A percentile compares a stretch with the other conserved stretches of the same genome.
Evolutionary conservation across 441 rosid genomes (phyloP).

Genomic region (Gossypium aridum): DNA sequence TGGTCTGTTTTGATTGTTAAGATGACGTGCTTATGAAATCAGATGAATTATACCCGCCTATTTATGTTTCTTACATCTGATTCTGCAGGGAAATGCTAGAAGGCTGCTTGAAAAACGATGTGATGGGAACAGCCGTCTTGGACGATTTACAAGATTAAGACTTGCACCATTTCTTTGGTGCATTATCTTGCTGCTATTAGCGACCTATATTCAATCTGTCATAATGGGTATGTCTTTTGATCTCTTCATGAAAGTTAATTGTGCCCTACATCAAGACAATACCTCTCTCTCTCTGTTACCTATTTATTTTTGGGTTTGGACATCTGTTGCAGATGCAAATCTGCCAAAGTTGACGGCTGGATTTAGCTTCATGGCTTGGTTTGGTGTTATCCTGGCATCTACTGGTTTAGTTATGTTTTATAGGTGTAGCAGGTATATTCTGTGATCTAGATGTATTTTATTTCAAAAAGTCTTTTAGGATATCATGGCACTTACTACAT

Average conservation of each 20-base stretch:
- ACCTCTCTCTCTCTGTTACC: not conserved
- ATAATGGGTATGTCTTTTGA: constrained; percentile 46
- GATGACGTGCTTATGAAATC: no score
- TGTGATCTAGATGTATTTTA: not conserved
- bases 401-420: constrained; percentile 73
- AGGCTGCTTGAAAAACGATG: constrained; percentile 78
- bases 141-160: constrained; percentile 71
- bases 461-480: not conserved
- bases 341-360: constrained; percentile 77
- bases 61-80: not conserved
- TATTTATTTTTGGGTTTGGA: not conserved
- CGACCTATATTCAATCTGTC: constrained; percentile 61
- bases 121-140: constrained; percentile 59
- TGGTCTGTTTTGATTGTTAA: not conserved
- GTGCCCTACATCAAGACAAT: not conserved
- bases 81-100: constrained; percentile 83
- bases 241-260: constrained; percentile 16
- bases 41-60: not conserved
- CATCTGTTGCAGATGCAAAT: constrained; percentile 53
- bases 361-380: constrained; percentile 83
- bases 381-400: constrained; percentile 68
- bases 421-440: constrained; percentile 82
- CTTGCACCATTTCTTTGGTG: constrained; percentile 83
- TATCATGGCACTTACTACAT: constrained; percentile 8
- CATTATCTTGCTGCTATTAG: constrained; percentile 54